These are phyloP conservation scores for Lasiosphaeria miniovina DNA, from an alignment of 495 filamentous ascomycete species.

Conservation along the genomic window DNA sequence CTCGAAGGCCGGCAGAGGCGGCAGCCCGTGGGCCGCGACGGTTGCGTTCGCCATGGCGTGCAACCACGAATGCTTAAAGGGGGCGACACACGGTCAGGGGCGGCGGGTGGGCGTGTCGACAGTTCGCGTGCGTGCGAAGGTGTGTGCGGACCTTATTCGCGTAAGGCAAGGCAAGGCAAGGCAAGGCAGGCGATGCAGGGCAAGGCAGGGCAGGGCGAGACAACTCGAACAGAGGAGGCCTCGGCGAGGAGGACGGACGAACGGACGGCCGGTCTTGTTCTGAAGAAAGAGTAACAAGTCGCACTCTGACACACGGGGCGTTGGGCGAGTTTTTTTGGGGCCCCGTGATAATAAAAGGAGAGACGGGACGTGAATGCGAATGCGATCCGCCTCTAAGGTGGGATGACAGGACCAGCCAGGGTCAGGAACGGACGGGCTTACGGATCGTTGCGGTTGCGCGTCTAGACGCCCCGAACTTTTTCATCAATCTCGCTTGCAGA, in stretches of 20 bases:
- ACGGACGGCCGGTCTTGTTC: no score
- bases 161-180: no score
- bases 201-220: no score
- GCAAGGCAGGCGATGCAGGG: no score
- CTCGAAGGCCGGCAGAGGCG: constrained; percentile 74
- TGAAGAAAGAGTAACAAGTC: background rate
- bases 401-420: background rate
- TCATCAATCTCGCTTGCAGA: constrained; percentile 10
- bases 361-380: background rate
- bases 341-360: background rate
- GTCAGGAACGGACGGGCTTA: background rate
- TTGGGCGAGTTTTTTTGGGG: background rate
- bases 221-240: no score
- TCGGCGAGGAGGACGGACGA: no score
- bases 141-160: no score
- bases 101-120: background rate
- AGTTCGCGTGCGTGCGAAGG: no score
- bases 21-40: constrained; percentile 48
- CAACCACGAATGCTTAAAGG: background rate
- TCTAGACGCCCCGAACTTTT: background rate
- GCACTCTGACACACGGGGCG: background rate
- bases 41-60: constrained; percentile 44
- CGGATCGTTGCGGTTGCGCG: background rate
- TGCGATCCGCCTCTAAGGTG: background rate
- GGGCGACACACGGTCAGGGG: constrained; percentile 7